Evolutionary conservation across 2,329 filamentous ascomycete species (phyloP).

Genomic region (Xylaria sp.): DNA sequence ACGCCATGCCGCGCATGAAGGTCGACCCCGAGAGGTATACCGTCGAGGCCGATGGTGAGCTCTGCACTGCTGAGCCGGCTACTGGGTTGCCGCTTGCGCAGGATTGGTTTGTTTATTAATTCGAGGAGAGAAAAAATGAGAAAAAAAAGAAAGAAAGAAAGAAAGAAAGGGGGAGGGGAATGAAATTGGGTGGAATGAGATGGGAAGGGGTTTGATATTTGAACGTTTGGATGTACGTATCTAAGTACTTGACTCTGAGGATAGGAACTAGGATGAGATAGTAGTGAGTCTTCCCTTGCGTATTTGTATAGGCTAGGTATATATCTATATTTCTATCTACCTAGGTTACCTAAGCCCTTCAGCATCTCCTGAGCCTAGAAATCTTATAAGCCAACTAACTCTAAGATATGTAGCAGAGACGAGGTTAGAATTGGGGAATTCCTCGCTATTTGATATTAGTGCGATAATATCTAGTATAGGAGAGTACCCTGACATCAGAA

Average conservation of each 20-base stretch:
- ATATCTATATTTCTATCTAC: background rate
- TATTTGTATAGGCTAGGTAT: background rate
- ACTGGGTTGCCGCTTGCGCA: slow-evolving; percentile 79
- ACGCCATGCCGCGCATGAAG: slow-evolving; percentile 83
- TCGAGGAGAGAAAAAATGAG: background rate
- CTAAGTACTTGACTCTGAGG: background rate
- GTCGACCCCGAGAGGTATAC: slow-evolving; percentile 92
- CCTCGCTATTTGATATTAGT: background rate
- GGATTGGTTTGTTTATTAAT: slow-evolving; percentile 77
- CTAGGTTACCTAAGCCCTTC: background rate
- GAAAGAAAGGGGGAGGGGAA: background rate
- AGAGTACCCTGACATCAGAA: background rate
- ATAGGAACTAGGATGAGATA: background rate
- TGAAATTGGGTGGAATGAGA: background rate
- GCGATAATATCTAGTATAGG: background rate
- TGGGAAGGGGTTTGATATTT: background rate
- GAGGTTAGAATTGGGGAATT: background rate
- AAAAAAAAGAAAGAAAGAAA: too few relatives aligned
- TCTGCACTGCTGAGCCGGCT: slow-evolving; percentile 79
- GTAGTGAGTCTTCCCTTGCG: background rate
- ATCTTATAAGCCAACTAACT: background rate
- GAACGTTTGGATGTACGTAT: background rate
- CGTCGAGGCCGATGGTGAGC: slow-evolving; percentile 84
- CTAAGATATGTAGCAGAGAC: background rate
- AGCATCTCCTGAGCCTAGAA: background rate